Base-by-base conservation (phyloP, 345 rosid genomes). In the Fremontodendron californicum region DNA sequence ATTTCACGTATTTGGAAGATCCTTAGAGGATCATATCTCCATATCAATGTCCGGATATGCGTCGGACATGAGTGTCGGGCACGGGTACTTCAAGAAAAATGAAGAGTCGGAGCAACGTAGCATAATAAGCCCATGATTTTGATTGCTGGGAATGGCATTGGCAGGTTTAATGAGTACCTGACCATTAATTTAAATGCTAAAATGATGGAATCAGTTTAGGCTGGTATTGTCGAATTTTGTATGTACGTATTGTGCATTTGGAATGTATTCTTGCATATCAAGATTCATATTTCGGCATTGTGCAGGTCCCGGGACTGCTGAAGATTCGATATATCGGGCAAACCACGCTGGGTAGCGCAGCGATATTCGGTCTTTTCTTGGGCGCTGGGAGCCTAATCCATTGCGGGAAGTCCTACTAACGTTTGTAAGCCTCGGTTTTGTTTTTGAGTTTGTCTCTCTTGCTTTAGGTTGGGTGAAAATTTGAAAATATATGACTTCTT, bases 371-470 rank as follows among this genome's bases (percentile, higher is more conserved):
- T 78, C 97, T 94, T 54, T 94, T 94, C 86, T 82, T 94, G 80
- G 97, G 94, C 68, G 97, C 93, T 0, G 97, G 97, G 27, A 90
- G 94, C 82, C 86, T 90, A 86, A 90, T 92, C 85, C 97, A 89
- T 75, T 92, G 94, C 80, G 94, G 94, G 66, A 90, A 88, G 74
- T 85, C 83, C 1, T 84, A 88, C 82, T 61, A 62, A 62, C 5
- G 23, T 62, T 15, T 62, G 0, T 58, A 27, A 54, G 27, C 60
- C 25, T 54, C 7, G 8, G 21, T 18, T 49, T 49, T 55, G 8
- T 23, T 55, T 25, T 11, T 1, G 5, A 11, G 12, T 58, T 58
- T 39, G 40, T 39, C 63, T 58, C 18, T 55, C 61, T 25, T 25
- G 16, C 63, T 35, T 4, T 57, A 4, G 15, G 33, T 35, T 58